Percentiles rank a stretch among this genome's conserved stretches.
Evolutionary conservation across 129 eudicot species (phyloP).

Genomic region (Calendula officinalis): DNA sequence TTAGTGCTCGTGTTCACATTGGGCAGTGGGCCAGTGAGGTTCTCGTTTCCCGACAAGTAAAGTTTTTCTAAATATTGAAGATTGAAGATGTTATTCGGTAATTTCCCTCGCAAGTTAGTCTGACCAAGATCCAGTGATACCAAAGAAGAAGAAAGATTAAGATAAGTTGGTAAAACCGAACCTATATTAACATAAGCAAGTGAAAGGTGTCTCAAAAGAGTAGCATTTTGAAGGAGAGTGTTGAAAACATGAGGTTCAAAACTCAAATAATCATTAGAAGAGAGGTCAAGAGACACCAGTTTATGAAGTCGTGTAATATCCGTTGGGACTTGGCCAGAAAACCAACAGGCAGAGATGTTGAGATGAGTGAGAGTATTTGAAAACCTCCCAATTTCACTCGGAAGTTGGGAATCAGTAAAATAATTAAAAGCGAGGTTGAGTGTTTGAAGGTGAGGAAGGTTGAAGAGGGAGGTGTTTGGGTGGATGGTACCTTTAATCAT

Average conservation of each 20-base stretch:
- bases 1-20: too few relatives aligned
- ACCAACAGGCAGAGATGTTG: too few relatives aligned
- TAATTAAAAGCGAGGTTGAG: too few relatives aligned
- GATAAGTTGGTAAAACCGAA: conserved; percentile 46
- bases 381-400: too few relatives aligned
- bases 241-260: background rate
- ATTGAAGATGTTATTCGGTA: background rate
- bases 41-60: too few relatives aligned
- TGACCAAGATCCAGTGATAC: background rate
- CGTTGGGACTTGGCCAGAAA: too few relatives aligned
- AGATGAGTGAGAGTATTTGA: too few relatives aligned
- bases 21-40: too few relatives aligned
- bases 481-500: conserved; percentile 9
- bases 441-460: background rate
- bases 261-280: background rate
- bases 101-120: conserved; percentile 14
- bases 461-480: background rate
- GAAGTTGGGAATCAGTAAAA: too few relatives aligned
- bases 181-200: background rate
- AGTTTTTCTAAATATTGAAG: background rate
- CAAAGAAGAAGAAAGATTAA: background rate
- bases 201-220: background rate
- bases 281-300: too few relatives aligned
- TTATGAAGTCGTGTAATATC: too few relatives aligned
- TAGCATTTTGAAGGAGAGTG: background rate